Base-by-base conservation (phyloP, 2,329 filamentous ascomycete genomes). In the Leptosphaerulina australis region DNA sequence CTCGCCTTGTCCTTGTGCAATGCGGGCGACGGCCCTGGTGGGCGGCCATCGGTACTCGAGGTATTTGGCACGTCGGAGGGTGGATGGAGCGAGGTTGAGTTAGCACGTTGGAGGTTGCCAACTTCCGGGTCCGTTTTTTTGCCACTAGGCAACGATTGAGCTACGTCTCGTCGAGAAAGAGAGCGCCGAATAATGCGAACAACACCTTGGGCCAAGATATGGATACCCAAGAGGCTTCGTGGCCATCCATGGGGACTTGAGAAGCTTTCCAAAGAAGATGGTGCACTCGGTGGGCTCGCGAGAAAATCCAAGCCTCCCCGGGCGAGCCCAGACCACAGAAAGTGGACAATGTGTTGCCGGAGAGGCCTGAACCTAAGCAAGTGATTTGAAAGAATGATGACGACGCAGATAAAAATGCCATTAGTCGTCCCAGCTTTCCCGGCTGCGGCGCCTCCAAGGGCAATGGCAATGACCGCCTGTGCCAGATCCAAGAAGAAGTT, bases 391-490 rank as follows among this genome's bases (percentile, higher is more conserved):
- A 76, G 72, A 62, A 92, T 86, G 71, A 90, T 87, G 58, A 82
- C 76, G 59, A 89, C 81, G 69, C 87, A 91, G 30, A 87, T 83
- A 40, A 88, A 79, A 36, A 90, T 84, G 66, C 88, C 90, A 64
- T 86, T 85, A 46, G 86, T 86, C 4, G 87, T 85, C 41, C 86
- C 85, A 53, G 86, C 83, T 60, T 81, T 83, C 6, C 85, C 84
- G 56, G 82, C 85, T 6, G 85, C 88, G 51, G 91, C 91, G 53
- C 91, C 92, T 55, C 92, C 92, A 9, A 97, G 78, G 0, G 91
- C 95, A 50, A 96, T 85, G 50, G 92, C 92, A 67, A 97, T 95
- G 68, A 96, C 91, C 50, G 93, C 90, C 74, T 97, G 93, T 53
- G 92, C 91, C 43, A 96, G 82, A 70, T 97, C 92, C 62, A 97